These are phyloP conservation scores for Phyllosticta citriasiana DNA, from an alignment of 2,329 filamentous ascomycete species.

Conservation along the genomic window DNA sequence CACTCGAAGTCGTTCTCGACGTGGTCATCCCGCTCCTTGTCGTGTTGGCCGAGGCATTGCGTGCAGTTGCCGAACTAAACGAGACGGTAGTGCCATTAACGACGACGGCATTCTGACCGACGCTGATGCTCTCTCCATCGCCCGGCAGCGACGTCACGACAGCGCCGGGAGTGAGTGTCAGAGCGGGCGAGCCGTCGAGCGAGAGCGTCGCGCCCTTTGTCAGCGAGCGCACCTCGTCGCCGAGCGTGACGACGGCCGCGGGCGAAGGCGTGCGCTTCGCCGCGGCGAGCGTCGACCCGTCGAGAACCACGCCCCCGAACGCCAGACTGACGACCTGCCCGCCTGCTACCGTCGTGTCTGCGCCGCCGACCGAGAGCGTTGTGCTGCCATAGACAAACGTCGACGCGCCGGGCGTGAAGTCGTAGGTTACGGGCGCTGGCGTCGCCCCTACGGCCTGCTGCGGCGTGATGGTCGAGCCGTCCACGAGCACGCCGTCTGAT, in stretches of 20 bases:
- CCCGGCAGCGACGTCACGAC: neutral
- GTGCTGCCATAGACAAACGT: neutral
- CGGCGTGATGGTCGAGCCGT: no score
- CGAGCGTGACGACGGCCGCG: neutral
- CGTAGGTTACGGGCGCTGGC: neutral
- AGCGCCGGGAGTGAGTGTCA: neutral
- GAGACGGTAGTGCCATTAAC: neutral
- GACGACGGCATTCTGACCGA: neutral
- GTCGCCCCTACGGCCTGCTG: no score
- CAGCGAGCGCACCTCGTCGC: neutral
- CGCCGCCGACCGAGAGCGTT: neutral
- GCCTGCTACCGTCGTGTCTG: neutral
- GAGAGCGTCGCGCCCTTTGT: neutral
- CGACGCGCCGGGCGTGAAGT: neutral
- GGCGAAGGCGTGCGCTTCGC: neutral
- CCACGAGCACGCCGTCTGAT: neutral
- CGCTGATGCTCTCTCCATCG: neutral
- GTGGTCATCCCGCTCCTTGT: neutral
- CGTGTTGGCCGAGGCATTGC: neutral
- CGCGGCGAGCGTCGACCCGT: neutral
- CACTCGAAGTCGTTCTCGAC: neutral
- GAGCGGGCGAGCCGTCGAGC: neutral
- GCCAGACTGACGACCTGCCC: neutral
- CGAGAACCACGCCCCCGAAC: neutral
- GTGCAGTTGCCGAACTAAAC: neutral